phyloP scores from a whole-genome alignment of 2,329 filamentous ascomycete genomes.

The Diaporthe amygdali region DNA sequence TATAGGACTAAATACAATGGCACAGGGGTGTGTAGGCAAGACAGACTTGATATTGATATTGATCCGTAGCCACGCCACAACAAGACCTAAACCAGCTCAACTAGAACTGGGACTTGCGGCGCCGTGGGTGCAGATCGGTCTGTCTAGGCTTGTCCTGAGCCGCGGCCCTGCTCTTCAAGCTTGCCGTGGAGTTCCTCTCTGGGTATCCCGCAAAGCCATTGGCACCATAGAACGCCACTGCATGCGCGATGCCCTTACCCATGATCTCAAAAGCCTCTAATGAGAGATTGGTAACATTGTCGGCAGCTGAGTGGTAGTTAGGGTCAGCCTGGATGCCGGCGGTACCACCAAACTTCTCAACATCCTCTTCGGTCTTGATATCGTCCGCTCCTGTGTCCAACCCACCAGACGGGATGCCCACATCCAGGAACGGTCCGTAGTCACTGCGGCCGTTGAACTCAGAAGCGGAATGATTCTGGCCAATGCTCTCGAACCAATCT shows the following conservation, averaged over 20 bases:
- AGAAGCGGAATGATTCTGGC: conserved; percentile 29
- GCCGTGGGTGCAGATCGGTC: not conserved
- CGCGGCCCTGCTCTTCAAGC: not conserved
- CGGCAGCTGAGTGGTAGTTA: not conserved
- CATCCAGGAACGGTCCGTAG: conserved; percentile 63
- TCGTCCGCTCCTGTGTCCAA: conserved; percentile 60
- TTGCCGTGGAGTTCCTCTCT: not conserved
- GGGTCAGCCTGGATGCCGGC: not conserved
- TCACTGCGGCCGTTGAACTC: conserved; percentile 63
- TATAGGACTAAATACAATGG: not conserved
- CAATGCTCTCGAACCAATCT: conserved; percentile 29
- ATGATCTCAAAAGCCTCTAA: conserved; percentile 7
- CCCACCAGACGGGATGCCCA: conserved; percentile 60
- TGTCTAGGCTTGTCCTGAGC: not conserved
- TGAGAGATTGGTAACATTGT: not conserved
- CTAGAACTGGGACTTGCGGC: conserved; percentile 6
- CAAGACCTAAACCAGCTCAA: not conserved
- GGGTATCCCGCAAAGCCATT: conserved; percentile 8
- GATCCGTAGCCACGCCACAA: not conserved
- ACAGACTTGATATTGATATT: too few species aligned
- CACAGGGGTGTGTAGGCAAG: not conserved
- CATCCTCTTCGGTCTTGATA: conserved; percentile 10
- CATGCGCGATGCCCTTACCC: conserved; percentile 1
- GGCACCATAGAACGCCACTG: conserved; percentile 4
- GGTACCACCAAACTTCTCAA: not conserved